Evolutionary conservation across 2,329 filamentous ascomycete species (phyloP), one percentile per base, ranked within the genome.

Genomic region (Calonectria hongkongensis): DNA sequence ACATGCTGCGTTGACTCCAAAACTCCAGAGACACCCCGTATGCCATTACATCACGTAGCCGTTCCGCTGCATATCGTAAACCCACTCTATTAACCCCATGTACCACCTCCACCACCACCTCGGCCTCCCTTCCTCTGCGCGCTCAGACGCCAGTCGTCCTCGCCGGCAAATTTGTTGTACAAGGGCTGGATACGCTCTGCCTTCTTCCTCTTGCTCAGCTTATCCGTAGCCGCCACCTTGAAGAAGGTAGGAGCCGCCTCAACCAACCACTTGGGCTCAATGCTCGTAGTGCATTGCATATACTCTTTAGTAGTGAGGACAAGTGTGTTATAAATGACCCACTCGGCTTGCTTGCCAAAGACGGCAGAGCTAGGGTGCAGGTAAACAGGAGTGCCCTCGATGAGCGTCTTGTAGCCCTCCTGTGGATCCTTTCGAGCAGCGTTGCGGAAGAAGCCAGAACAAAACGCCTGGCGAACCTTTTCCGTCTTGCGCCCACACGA

Each of bases 231-330:
- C 21, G 97, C 96, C 5, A 98, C 95, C 89, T 98, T 98, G 92
- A 98, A 99, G 87, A 98, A 99, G 0, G 95, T 98, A 12, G 97
- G 97, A n/a, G 97, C 97, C 15, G 96, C 96, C 80, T 98, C 96
- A 1, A 98, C 95, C 27, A 99, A 90, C 92, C 92, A 94, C 81
- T 98, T 98, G 10, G 97, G 96, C 85, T 99, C 97, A 80, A 99
- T 98, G 4, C 91, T 91, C 4, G 95, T 98, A 16, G 95, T 97
- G 82, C 92, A 94, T 81, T 98, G 96, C 97, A 99, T 98, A 85
- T 98, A 99, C 86, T 99, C 97, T 86, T 98, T 96, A 28, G 94
- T 97, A 28, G 97, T 99, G 79, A 98, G 89, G 9, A 98, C 95
- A 25, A 99, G 88, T 66, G 92, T 93, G 81, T 98, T 93, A 83